These are phyloP conservation scores for Truncatella angustata DNA, from an alignment of 2,329 filamentous ascomycete genomes.

Conservation along the genomic window DNA sequence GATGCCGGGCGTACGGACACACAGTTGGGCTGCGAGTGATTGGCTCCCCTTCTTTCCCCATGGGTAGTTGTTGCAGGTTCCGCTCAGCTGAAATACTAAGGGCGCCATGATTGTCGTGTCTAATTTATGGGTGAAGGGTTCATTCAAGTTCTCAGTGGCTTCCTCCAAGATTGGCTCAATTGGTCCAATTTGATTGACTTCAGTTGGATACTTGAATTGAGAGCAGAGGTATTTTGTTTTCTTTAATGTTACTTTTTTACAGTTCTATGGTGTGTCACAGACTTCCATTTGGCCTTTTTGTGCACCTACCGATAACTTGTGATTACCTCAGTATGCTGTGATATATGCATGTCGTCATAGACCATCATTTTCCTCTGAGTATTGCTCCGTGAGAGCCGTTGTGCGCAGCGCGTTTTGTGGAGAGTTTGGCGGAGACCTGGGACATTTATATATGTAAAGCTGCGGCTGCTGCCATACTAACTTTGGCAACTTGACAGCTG, in stretches of 20 bases:
- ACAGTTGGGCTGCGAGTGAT: conserved; percentile 65
- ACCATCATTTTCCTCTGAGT: neutral
- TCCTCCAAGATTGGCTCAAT: no score
- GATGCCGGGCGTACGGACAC: conserved; percentile 61
- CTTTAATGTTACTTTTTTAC: neutral
- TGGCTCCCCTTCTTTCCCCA: conserved; percentile 69
- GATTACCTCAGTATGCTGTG: conserved; percentile 2
- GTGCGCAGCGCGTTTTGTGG: neutral
- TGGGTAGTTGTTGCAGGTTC: conserved; percentile 57
- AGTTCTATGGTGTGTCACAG: no score
- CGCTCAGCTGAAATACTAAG: conserved; percentile 43
- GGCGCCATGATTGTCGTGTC: conserved; percentile 18
- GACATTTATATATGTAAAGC: neutral
- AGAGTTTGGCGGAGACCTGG: neutral
- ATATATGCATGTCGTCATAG: conserved; percentile 12
- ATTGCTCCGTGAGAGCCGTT: neutral
- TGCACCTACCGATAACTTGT: neutral
- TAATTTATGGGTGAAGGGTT: no score
- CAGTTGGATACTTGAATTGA: no score
- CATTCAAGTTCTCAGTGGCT: no score
- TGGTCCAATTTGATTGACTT: no score
- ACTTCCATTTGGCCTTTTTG: neutral
- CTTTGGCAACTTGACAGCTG: no score
- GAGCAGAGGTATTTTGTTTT: no score
- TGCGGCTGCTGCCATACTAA: neutral